These are phyloP conservation scores for Periconia macrospinosa DNA, from an alignment of 2,329 filamentous ascomycete genomes.

Conservation along the genomic window DNA sequence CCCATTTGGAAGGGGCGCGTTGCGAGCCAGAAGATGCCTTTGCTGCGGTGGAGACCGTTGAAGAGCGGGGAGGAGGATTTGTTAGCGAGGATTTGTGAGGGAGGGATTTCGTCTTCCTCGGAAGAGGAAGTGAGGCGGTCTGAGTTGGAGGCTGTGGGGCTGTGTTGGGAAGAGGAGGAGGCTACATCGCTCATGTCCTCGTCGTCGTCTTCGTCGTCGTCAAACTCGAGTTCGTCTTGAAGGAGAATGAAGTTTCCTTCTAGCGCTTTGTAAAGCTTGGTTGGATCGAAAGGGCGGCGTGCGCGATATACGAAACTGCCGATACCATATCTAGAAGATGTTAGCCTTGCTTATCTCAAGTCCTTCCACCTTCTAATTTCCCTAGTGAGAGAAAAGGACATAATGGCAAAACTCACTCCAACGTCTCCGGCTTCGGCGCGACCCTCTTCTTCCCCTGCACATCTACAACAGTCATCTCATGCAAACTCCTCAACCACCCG, in stretches of 20 bases:
- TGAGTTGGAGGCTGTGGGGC: conserved; percentile 9
- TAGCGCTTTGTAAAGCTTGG: conserved; percentile 44
- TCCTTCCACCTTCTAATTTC: too few species aligned
- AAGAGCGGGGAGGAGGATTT: conserved; percentile 60
- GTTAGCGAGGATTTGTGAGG: conserved; percentile 53
- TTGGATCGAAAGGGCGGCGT: conserved; percentile 48
- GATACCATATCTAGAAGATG: conserved; percentile 60
- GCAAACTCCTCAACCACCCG: conserved; percentile 71
- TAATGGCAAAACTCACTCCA: conserved; percentile 55
- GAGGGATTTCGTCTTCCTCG: conserved; percentile 18
- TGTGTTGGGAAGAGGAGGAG: conserved; percentile 13
- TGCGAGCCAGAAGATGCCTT: conserved; percentile 64
- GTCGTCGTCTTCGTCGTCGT: conserved; percentile 33
- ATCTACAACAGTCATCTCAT: conserved; percentile 66
- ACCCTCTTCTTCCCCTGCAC: conserved; percentile 58
- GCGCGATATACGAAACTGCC: conserved; percentile 70
- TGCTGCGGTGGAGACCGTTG: conserved; percentile 62
- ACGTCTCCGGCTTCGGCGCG: conserved; percentile 69
- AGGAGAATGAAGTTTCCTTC: conserved; percentile 49
- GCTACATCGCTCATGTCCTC: conserved; percentile 13
- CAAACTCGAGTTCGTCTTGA: conserved; percentile 40
- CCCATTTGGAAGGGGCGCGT: conserved; percentile 60
- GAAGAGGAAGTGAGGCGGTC: conserved; percentile 9
- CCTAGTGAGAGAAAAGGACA: too few species aligned
- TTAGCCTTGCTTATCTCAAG: neutral